phyloP scores from a whole-genome alignment of 2,329 filamentous ascomycete genomes.

The Colletotrichum noveboracense region DNA sequence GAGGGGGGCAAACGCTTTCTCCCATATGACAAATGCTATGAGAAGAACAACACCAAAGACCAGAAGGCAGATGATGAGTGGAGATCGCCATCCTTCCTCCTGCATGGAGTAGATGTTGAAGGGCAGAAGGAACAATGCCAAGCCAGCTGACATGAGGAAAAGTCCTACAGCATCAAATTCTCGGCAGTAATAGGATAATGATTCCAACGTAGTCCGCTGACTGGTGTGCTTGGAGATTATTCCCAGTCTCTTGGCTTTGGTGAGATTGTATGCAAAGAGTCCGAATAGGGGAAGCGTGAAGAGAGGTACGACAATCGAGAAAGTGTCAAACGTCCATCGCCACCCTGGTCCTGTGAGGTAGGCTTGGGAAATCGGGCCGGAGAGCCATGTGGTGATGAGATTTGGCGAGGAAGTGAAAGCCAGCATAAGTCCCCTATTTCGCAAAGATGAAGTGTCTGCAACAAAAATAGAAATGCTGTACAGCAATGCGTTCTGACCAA shows the following conservation, averaged over 20 bases:
- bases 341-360: background rate
- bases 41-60: slow-evolving; percentile 58
- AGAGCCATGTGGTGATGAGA: background rate
- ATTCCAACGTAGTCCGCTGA: background rate
- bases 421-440: background rate
- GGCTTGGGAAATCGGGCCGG: background rate
- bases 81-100: slow-evolving; percentile 42
- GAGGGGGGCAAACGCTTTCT: slow-evolving; percentile 56
- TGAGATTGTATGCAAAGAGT: background rate
- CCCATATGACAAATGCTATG: slow-evolving; percentile 47
- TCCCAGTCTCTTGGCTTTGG: background rate
- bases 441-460: background rate
- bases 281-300: background rate
- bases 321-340: background rate
- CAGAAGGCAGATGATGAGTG: slow-evolving; percentile 50
- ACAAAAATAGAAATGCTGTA: background rate
- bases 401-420: background rate
- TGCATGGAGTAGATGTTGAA: slow-evolving; percentile 43
- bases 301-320: background rate
- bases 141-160: slow-evolving; percentile 54
- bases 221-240: background rate
- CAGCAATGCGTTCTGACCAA: background rate
- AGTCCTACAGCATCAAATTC: slow-evolving; percentile 41
- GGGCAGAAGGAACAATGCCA: slow-evolving; percentile 57
- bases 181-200: background rate